Conservation (phyloP, 2,329 filamentous ascomycete species). For the Cephalotrichum gorgonifer region DNA sequence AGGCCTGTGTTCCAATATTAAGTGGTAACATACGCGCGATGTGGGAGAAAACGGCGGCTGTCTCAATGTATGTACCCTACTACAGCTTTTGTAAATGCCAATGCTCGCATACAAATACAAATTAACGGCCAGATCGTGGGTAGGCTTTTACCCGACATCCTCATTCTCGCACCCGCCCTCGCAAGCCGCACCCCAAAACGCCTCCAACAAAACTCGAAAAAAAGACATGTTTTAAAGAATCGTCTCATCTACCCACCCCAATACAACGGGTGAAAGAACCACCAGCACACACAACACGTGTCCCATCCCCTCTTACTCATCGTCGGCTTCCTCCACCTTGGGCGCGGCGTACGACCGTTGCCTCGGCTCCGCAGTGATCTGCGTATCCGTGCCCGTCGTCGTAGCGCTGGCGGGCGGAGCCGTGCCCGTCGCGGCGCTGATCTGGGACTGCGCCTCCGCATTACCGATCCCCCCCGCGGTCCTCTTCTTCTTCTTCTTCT, state of each 20-base stretch:
- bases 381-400: constrained; percentile 46
- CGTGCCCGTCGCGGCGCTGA: constrained; percentile 43
- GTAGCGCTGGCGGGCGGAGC: constrained; percentile 40
- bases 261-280: background rate
- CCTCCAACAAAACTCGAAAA: too few species aligned
- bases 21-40: too few species aligned
- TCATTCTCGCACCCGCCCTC: too few species aligned
- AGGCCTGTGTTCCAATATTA: too few species aligned
- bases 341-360: constrained; percentile 39
- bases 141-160: too few species aligned
- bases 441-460: constrained; percentile 25
- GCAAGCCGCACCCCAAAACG: too few species aligned
- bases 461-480: constrained; percentile 20
- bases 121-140: too few species aligned
- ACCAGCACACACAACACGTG: background rate
- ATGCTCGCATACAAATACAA: too few species aligned
- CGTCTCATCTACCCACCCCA: background rate
- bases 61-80: too few species aligned
- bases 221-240: too few species aligned
- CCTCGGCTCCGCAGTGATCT: constrained; percentile 34
- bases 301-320: background rate
- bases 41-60: too few species aligned
- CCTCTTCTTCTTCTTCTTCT: constrained; percentile 48
- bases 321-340: constrained; percentile 40
- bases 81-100: too few species aligned